Conservation (phyloP, 2,329 filamentous ascomycete genomes). For the Diaporthe sp. region DNA sequence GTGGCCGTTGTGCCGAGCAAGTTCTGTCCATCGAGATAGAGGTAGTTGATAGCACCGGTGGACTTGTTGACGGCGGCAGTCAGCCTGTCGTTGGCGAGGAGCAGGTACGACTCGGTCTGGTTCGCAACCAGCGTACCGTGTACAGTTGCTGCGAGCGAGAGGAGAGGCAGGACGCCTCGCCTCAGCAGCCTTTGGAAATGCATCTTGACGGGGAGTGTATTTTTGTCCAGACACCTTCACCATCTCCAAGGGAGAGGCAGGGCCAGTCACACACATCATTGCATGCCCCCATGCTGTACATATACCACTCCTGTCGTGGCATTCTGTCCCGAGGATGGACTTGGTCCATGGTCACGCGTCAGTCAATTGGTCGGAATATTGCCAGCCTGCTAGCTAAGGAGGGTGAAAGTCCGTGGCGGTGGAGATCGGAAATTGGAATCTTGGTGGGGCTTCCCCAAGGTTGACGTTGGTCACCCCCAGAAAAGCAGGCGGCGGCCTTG, state of each 20-base stretch:
- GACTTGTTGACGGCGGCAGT: slow-evolving; percentile 38
- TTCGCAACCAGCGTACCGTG: slow-evolving; percentile 33
- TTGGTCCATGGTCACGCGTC: background rate
- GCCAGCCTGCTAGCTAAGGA: slow-evolving; percentile 8
- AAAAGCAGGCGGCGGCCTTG: slow-evolving; percentile 10
- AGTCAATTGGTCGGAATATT: slow-evolving; percentile 24
- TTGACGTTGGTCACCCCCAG: slow-evolving; percentile 15
- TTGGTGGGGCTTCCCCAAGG: slow-evolving; percentile 21
- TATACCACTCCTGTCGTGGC: slow-evolving; percentile 7
- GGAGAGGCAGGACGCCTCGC: background rate
- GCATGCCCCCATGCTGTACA: background rate
- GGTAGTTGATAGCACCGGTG: slow-evolving; percentile 29
- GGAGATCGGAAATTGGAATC: slow-evolving; percentile 20
- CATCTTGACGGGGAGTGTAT: slow-evolving; percentile 26
- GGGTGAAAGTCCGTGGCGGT: slow-evolving; percentile 12
- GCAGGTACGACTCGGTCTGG: slow-evolving; percentile 38
- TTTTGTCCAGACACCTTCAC: background rate
- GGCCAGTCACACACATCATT: background rate
- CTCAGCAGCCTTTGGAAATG: background rate
- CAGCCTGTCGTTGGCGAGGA: slow-evolving; percentile 39
- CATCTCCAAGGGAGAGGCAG: slow-evolving; percentile 3
- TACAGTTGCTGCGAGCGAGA: slow-evolving; percentile 17
- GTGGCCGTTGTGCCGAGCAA: slow-evolving; percentile 28
- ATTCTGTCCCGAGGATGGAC: slow-evolving; percentile 14
- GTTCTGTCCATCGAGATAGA: slow-evolving; percentile 38